Base-by-base conservation (phyloP, 257 asterid genomes). In the Osmanthus fragrans region DNA sequence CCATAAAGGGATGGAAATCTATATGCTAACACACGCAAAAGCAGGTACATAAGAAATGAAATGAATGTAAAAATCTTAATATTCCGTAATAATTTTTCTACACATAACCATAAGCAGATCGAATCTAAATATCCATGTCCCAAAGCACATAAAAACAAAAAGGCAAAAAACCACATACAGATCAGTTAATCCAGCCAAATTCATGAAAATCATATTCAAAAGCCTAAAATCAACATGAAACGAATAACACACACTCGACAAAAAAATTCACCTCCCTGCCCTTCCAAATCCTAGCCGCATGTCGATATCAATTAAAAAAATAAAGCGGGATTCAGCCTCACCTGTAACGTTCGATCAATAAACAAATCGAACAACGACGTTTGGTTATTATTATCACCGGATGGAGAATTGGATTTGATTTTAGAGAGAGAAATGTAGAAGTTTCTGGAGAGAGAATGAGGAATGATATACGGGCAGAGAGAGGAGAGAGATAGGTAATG, bases 331-430 rank as follows among this genome's bases (percentile, higher is more conserved):
- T 36, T 81, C 74, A 75, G 83, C 64, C 81, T 87, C 82, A 87
- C 90, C 90, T 84, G 77, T 33, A 72, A 51, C 83, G 72, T 82
- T 84, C 85, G 86, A 73, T 36, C 79, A 80, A 77, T 36, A 63
- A 69, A 73, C 79, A 80, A 63, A 77, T 25, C 72, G 76, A 18
- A 70, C 60, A 78, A 75, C 21, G 78, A 58, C 83, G 79, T 73
- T 81, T 78, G 19, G 69, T 68, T 70, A 78, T 68, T 73, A 64
- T 60, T 71, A 83, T 69, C 68, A 30, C 39, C 58, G 40, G 42
- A 75, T 40, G 80, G 79, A 72, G 77, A 47, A 63, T 70, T 70
- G 73, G 84, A 81, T 81, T 79, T 79, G 71, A 76, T 63, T 75
- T 36, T 23, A 60, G 84, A 84, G 64, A 71, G 32, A 40, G 60